Evolutionary conservation across 176 grass and related monocot species (phyloP), one percentile per base, ranked within the genome.

Genomic region (Oryza officinalis): DNA sequence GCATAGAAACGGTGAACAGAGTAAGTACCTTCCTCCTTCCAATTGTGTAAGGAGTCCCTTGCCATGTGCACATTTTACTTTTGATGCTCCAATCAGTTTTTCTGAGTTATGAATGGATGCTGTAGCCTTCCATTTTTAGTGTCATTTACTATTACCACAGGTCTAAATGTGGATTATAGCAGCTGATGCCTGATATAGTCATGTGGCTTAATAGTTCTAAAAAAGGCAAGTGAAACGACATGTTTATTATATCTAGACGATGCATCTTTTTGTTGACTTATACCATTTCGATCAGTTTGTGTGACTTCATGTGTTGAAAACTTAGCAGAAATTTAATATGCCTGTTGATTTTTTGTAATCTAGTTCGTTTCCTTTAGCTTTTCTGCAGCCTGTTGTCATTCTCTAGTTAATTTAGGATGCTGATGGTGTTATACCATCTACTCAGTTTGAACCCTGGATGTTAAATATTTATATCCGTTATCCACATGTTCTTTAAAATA

Each of bases 1-100:
- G 69, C 96, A 98, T 79, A 98, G 96, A 81, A 83, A 93, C 15
- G 93, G 84, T 33, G 93, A 98, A 88, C 83, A 86, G 50, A 98
- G 96, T 98, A 92, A 93, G 96, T 74, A 67, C n/a, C 63, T 73
- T 87, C 26, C 27, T 43, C n/a, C 63, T 73, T 87, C 26, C 27
- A 52, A 0, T 37, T 49, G 44, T 65, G 35, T 61, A 23, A 63
- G 40, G 44, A 70, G 0, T 75, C 49, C 14, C 72, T 72, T 30
- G 60, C 60, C 82, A 43, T 3, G 4, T 57, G 41, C 23, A 30
- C 15, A 4, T 46, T 6, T 3, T 32, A 72, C 1, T 41, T 12
- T 20, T 45, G 4, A 73, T 23, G 35, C n/a, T 82, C 26, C 57
- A 25, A 33, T 22, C 27, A 7, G 43, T 63, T 73, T 70, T 60